Base-by-base conservation (phyloP, 371 early-diverging fungal genomes). In the Thermomucor indicae-seudaticae region DNA sequence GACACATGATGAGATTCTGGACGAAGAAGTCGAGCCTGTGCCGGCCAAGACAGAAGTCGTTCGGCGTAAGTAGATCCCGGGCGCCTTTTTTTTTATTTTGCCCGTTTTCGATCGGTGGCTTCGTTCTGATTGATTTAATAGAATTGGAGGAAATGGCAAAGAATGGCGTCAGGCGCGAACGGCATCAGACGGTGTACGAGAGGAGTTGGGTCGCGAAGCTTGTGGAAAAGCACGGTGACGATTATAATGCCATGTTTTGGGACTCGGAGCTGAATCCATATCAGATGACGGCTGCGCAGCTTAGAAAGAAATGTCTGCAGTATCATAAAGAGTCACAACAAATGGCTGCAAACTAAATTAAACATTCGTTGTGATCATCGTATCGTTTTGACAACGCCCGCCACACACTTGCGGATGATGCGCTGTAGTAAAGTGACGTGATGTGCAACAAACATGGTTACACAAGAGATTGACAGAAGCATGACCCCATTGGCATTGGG, bases 171-270 rank as follows among this genome's bases (percentile, higher is more conserved):
- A 74, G 75, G 43, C 43, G 51, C 14, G 76, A 80, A 42, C 69
- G 78, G 43, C 75, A 81, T 62, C 75, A 81, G 48, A 83, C 90
- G 1, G 78, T 78, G 19, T 83, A 81, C 35, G 89, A 93, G 63
- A 43, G 65, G 11, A 61, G 68, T 12, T 84, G 85, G 76, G 64
- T 89, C 8, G 73, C 75, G 46, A 64, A 74, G 39, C 58, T 92
- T 64, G 70, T 88, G 16, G 78, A 78, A 14, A 91, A 89, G 71
- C 85, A 94, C 49, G 91, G 89, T 7, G 78, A 83, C 42, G 84
- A 94, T 51, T 92, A 88, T 45, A 77, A 84, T 8, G 89, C 87
- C 46, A 96, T 96, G 95, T 84, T 86, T 50, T 75, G 92, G 85
- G 96, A 96, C 52, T 73, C 77, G 43, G 80, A 87, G 46, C 68